Evolutionary conservation across 192 early-diverging fungal genomes (phyloP), one percentile per base, ranked within the genome.

Genomic region (Chytriomyces sp.): DNA sequence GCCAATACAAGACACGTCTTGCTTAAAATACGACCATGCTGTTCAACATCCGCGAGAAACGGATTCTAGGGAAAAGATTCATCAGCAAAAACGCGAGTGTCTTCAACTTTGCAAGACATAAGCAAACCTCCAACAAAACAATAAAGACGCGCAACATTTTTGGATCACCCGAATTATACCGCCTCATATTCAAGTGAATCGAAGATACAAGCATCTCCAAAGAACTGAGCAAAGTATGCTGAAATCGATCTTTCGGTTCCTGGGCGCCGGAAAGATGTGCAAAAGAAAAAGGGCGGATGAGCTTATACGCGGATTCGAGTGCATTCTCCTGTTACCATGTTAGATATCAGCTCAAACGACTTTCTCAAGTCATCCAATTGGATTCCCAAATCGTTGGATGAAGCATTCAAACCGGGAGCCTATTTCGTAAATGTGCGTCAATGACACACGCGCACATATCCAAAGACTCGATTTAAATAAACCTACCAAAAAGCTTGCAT

Each of bases 161-260:
- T n/a, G 81, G 78, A 7, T 70, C 65, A 20, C 78, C 70, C 11
- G 66, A 61, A 20, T 83, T 81, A 50, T 86, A 81, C 68, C 26
- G 76, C 65, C 24, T 64, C 20, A 76, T 5, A 64, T 87, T 87
- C 64, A 87, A 66, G 13, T 84, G 79, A 48, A 91, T 70, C 26
- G 81, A 71, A 20, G 91, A 86, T 26, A 91, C 75, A 1, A 89
- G 67, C 23, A 87, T 77, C 72, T 91, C 91, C 6, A 91, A 77
- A 0, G 87, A 85, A 64, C 86, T 86, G 57, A 84, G 79, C 10
- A 91, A 75, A 5, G 81, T 77, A 20, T 62, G 73, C 18, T 77
- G 45, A 76, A 86, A 87, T 4, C 79, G 75, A 6, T 84, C 77
- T 43, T 66, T 59, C 7, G 84, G 84, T 64, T 78, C 77, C 61